These are phyloP conservation scores for Cubamyces lactineus DNA, from an alignment of 768 basidiomycete genomes.

Conservation along the genomic window DNA sequence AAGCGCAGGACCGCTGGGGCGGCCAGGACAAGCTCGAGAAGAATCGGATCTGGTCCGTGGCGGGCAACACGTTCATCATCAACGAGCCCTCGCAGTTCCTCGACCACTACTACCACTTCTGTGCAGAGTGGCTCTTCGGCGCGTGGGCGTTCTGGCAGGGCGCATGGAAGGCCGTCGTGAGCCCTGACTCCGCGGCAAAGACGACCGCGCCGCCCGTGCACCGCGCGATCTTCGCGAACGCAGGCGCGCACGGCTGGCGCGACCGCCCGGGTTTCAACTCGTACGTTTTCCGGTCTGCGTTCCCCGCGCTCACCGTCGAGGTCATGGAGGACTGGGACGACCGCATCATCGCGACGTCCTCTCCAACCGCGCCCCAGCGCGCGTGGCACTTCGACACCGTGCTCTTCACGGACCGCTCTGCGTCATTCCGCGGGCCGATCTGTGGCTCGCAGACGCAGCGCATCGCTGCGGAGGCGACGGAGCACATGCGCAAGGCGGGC, in stretches of 20 bases:
- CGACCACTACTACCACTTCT: conserved; percentile 87
- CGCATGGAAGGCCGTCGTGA: conserved; percentile 37
- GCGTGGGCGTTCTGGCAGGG: conserved; percentile 76
- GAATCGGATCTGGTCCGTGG: conserved; percentile 65
- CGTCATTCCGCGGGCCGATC: conserved; percentile 65
- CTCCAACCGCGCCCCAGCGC: conserved; percentile 27
- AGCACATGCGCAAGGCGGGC: conserved; percentile 46
- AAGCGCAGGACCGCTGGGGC: conserved; percentile 69
- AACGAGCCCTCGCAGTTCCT: conserved; percentile 80
- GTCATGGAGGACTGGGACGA: conserved; percentile 73
- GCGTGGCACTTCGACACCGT: conserved; percentile 76
- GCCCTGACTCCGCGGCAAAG: conserved; percentile 25
- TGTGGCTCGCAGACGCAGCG: conserved; percentile 71
- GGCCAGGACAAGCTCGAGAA: conserved; percentile 32
- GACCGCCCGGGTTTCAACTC: conserved; percentile 78
- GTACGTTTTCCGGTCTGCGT: conserved; percentile 73
- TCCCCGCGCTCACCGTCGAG: conserved; percentile 73
- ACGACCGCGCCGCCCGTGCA: conserved; percentile 57
- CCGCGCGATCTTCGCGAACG: conserved; percentile 73
- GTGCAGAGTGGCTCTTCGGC: conserved; percentile 80
- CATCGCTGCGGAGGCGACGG: conserved; percentile 70
- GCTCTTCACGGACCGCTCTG: conserved; percentile 75
- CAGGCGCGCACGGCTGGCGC: conserved; percentile 65
- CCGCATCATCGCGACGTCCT: conserved; percentile 42
- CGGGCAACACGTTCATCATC: conserved; percentile 72